Evolutionary conservation across 208 protist species (phyloP).

Genomic region (Trypanosoma lewisi): DNA sequence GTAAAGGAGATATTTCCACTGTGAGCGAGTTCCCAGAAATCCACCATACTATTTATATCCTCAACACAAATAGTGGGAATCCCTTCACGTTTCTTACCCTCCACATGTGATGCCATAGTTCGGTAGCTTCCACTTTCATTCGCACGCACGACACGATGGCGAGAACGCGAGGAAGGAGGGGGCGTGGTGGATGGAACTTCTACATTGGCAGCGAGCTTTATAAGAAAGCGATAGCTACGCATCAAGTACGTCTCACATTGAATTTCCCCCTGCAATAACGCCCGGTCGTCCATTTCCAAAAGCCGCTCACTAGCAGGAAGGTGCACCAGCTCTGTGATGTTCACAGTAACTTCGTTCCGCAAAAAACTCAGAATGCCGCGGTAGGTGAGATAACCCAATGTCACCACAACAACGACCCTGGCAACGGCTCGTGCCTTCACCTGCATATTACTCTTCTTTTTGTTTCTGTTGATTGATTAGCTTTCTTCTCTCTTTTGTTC

Average conservation of each 20-base stretch:
- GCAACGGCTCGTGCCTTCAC: slow-evolving; percentile 18
- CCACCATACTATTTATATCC: slow-evolving; percentile 40
- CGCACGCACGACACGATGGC: slow-evolving; percentile 21
- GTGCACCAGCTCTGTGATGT: slow-evolving; percentile 73
- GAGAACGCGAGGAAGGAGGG: slow-evolving; percentile 7
- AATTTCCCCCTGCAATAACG: slow-evolving; percentile 53
- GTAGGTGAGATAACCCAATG: slow-evolving; percentile 40
- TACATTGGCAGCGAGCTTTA: slow-evolving; percentile 61
- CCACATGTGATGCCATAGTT: not conserved
- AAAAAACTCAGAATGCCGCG: slow-evolving; percentile 46
- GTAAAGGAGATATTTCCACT: slow-evolving; percentile 42
- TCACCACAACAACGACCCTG: slow-evolving; percentile 27
- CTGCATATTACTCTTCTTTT: slow-evolving; percentile 1
- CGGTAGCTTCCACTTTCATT: slow-evolving; percentile 17
- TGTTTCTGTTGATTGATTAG: not conserved
- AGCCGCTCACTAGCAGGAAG: slow-evolving; percentile 34
- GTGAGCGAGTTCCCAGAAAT: slow-evolving; percentile 35
- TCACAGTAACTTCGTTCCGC: slow-evolving; percentile 71
- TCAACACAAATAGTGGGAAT: slow-evolving; percentile 29
- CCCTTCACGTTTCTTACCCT: slow-evolving; percentile 13
- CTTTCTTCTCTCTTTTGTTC: not conserved
- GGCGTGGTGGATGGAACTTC: slow-evolving; percentile 14
- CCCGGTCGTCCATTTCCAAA: slow-evolving; percentile 8
- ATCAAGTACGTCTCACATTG: slow-evolving; percentile 69
- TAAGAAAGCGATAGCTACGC: slow-evolving; percentile 73